Evolutionary conservation across 129 eudicot genomes (phyloP), one percentile per base, ranked within the genome.

Genomic region (Flaveria ramosissima): DNA sequence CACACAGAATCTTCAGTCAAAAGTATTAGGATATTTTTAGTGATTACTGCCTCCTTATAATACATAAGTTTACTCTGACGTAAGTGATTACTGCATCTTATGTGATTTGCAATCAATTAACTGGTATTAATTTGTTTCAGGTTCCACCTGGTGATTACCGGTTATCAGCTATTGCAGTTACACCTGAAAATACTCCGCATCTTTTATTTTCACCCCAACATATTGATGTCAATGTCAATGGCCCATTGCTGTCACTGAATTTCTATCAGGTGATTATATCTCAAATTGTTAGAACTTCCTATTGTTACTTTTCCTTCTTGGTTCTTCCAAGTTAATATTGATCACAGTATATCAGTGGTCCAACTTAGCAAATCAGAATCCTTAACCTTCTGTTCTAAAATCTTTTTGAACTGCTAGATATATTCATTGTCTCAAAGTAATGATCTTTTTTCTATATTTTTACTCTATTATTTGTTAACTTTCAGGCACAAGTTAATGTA

Each of bases 121-220:
- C 26, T 61, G 45, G 52, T 9, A 15, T 78, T 69, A 19, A 27
- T 76, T 13, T 71, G 63, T 48, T 75, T 68, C 89, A 94, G 99
- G 99, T 94, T 79, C 93, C 90, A 68, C 96, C 96, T 30, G 99
- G 99, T 62, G 99, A 91, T 62, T 94, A 94, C 77, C 96, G 97
- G 45, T 82, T 94, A 83, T 91, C 99, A 45, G 93, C 99, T 72
- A 77, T 94, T 78, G 86, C 99, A 64, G 92, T 89, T 64, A 70
- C 81, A 70, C 84, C 93, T 75, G 96, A 91, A 84, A 75, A 78
- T 84, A 80, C 85, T 23, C 90, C 96, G 43, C 96, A 89, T 74
- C 97, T 94, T 77, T 67, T 82, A 72, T 86, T 91, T 71, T 87
- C 89, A 71, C 99, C 99, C n/a, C 82, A 93, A 41, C 78, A 87